Evolutionary conservation across 768 basidiomycete species (phyloP).

Genomic region (Pleurotus sapidus): DNA sequence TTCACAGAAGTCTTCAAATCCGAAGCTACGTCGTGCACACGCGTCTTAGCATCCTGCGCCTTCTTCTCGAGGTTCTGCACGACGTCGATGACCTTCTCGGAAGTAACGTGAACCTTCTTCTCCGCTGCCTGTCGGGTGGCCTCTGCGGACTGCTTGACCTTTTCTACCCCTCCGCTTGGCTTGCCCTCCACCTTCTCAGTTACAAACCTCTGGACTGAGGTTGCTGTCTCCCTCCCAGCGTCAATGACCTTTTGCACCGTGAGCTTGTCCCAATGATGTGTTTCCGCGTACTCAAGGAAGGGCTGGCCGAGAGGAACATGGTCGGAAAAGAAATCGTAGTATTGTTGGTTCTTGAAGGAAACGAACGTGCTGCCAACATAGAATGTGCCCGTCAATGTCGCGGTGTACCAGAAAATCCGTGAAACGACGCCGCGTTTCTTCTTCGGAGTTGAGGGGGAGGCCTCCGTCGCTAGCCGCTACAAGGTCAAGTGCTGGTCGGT

Average conservation of each 20-base stretch:
- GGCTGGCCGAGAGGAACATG: constrained; percentile 75
- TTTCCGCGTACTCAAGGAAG: constrained; percentile 81
- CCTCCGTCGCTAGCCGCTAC: constrained; percentile 65
- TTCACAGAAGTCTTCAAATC: constrained; percentile 49
- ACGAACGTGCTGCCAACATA: constrained; percentile 81
- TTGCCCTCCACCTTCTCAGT: constrained; percentile 46
- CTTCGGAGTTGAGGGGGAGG: constrained; percentile 38
- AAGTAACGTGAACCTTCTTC: constrained; percentile 35
- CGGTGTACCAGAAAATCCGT: constrained; percentile 63
- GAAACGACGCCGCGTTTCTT: constrained; percentile 57
- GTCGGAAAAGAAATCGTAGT: constrained; percentile 84
- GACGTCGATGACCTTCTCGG: constrained; percentile 32
- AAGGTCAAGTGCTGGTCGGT: constrained; percentile 7
- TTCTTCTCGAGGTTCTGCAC: not conserved
- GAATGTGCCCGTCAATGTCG: constrained; percentile 69
- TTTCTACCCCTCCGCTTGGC: constrained; percentile 30
- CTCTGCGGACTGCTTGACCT: constrained; percentile 24
- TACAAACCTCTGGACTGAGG: constrained; percentile 47
- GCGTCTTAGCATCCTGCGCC: constrained; percentile 36
- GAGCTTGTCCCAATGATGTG: constrained; percentile 73
- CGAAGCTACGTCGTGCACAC: constrained; percentile 38
- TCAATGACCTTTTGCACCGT: constrained; percentile 60
- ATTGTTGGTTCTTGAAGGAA: constrained; percentile 72
- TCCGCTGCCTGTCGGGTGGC: constrained; percentile 22
- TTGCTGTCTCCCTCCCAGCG: constrained; percentile 45